Evolutionary conservation across 2,329 filamentous ascomycete species (phyloP), one percentile per base, ranked within the genome.

Genomic region (Plectosphaerella plurivora): DNA sequence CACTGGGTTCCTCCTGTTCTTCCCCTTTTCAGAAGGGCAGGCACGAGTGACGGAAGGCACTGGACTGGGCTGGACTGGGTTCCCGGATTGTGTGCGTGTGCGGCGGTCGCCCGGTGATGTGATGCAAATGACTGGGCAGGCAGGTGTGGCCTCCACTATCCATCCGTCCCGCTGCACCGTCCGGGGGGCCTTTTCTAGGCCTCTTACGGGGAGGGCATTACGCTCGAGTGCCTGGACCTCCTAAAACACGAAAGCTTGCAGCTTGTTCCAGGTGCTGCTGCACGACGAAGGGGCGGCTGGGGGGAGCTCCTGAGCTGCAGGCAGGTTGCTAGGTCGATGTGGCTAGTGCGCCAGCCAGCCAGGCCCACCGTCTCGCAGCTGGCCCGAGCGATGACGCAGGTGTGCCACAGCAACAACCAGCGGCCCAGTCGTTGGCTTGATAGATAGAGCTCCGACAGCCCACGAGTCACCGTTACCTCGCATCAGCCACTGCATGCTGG

Each of bases 391-490:
- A 57, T 57, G 55, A 57, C 55, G 55, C 55, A 57, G 45, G 33
- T 57, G 52, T 53, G 50, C 54, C 54, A 57, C 55, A 57, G 54
- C 53, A 57, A 51, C 55, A 55, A 55, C 54, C 53, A 45, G 45
- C 36, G 41, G 9, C 24, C 22, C 22, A 22, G 22, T 3, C 22
- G 22, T 22, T 22, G 22, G 5, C 22, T 22, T 22, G 37, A 15
- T n/a, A 5, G 15, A 41, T 15, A 41, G 37, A 41, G 37, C 37
- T 41, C 37, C n/a, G 41, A 44, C 41, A 44, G 5, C 18, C 16
- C 22, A 28, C 45, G 24, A 47, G 24, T 36, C 45, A 12, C 22
- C 45, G 20, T 10, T 47, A 47, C 45, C 18, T 47, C 28, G 28
- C 28, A 33, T 8, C 28, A 4, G 28, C 28, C 28, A 33, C 28